Percentiles rank a stretch among this genome's conserved stretches.
Conservation (phyloP, 805 yeast species). For the Cephaloascus fragrans region DNA sequence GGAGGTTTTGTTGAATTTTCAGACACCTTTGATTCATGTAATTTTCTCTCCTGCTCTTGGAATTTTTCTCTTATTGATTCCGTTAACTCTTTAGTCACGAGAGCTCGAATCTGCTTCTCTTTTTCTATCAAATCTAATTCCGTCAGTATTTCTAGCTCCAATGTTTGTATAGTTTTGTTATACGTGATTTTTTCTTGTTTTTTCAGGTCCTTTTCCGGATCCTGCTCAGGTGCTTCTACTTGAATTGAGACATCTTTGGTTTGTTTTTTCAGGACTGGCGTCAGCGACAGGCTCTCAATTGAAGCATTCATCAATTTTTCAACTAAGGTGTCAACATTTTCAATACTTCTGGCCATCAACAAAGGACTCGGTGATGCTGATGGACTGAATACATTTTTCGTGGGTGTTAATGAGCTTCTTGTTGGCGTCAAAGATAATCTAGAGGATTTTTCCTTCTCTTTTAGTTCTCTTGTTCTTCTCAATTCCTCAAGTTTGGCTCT, state of each 20-base stretch:
- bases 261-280: background rate
- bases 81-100: background rate
- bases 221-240: background rate
- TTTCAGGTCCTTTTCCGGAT: constrained; percentile 1
- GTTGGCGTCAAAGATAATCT: background rate
- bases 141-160: constrained; percentile 1
- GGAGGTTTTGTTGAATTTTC: background rate
- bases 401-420: background rate
- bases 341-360: background rate
- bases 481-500: constrained; percentile 40
- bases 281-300: background rate
- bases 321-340: background rate
- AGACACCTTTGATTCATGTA: constrained; percentile 1
- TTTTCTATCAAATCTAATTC: background rate
- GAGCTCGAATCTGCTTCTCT: background rate
- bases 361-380: background rate
- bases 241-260: background rate
- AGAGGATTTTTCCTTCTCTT: background rate
- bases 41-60: constrained; percentile 1
- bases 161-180: constrained; percentile 14
- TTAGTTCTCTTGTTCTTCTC: constrained; percentile 29
- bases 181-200: constrained; percentile 8
- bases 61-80: background rate
- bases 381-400: background rate
- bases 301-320: background rate